Conservation (phyloP, 768 basidiomycete species). For the Tremella mesenterica region DNA sequence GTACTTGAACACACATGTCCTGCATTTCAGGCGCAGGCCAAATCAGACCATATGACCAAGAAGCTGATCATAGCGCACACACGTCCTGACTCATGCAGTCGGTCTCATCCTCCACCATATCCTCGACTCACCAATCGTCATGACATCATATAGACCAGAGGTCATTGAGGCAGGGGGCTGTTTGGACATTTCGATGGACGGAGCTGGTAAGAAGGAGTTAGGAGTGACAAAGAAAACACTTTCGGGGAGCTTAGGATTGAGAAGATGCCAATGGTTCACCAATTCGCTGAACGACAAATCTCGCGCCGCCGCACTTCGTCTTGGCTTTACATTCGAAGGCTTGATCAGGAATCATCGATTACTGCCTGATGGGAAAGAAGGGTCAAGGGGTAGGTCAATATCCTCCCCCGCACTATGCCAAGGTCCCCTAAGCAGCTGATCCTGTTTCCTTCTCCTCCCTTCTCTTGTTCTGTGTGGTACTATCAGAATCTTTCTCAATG, state of each 20-base stretch:
- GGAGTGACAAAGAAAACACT: too few relatives aligned
- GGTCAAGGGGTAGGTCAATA: conserved; percentile 17
- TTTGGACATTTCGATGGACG: too few relatives aligned
- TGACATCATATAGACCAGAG: too few relatives aligned
- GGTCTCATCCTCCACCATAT: conserved; percentile 32
- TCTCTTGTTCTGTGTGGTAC: background rate
- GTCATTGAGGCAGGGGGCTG: too few relatives aligned
- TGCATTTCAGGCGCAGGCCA: background rate
- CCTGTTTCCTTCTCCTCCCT: background rate
- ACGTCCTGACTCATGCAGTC: conserved; percentile 37
- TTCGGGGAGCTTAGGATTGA: conserved; percentile 24
- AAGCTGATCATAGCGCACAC: conserved; percentile 27
- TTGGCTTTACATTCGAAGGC: conserved; percentile 35
- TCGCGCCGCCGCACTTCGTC: conserved; percentile 21
- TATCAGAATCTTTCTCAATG: background rate
- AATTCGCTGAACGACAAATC: conserved; percentile 26
- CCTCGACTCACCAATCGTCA: conserved; percentile 19
- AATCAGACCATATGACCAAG: background rate
- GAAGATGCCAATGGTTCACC: conserved; percentile 38
- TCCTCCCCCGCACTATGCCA: background rate
- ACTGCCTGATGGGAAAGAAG: conserved; percentile 22
- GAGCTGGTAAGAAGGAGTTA: too few relatives aligned
- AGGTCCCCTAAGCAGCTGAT: background rate
- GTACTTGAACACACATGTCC: too few relatives aligned
- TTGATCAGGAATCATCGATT: conserved; percentile 20